Evolutionary conservation across 176 grass and related monocot species (phyloP).

Genomic region (Cenchrus fungigraminus): DNA sequence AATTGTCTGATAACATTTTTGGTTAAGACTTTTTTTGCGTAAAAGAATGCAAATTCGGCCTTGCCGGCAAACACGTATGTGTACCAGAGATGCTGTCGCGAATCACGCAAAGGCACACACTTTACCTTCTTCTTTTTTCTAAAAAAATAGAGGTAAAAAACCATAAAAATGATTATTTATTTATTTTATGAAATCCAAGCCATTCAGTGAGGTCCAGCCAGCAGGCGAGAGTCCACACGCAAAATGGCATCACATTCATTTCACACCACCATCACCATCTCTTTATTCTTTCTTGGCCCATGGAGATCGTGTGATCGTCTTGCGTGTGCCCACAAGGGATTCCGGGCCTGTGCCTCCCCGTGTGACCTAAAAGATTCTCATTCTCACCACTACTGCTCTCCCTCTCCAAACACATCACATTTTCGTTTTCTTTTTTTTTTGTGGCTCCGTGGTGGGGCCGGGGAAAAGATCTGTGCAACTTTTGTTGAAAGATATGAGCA

Average conservation of each 20-base stretch:
- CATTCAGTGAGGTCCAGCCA: conserved; percentile 23
- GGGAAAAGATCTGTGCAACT: neutral
- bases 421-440: conserved; percentile 15
- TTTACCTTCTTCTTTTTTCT: neutral
- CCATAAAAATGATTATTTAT: neutral
- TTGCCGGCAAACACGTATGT: neutral
- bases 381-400: conserved; percentile 24
- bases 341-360: conserved; percentile 40
- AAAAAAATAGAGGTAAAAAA: neutral
- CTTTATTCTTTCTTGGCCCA: conserved; percentile 49
- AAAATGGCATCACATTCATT: conserved; percentile 22
- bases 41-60: conserved; percentile 5
- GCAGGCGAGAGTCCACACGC: conserved; percentile 1
- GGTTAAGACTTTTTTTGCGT: neutral
- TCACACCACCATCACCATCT: neutral
- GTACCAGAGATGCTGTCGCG: neutral
- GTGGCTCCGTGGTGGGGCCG: neutral
- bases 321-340: conserved; percentile 37
- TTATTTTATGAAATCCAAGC: neutral
- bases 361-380: conserved; percentile 58
- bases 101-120: neutral
- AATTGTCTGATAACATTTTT: neutral
- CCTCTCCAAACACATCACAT: neutral
- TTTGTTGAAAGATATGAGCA: conserved; percentile 31
- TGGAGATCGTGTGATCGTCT: conserved; percentile 22